Evolutionary conservation across 2,329 filamentous ascomycete species (phyloP).

Genomic region (Penicillium sp.): DNA sequence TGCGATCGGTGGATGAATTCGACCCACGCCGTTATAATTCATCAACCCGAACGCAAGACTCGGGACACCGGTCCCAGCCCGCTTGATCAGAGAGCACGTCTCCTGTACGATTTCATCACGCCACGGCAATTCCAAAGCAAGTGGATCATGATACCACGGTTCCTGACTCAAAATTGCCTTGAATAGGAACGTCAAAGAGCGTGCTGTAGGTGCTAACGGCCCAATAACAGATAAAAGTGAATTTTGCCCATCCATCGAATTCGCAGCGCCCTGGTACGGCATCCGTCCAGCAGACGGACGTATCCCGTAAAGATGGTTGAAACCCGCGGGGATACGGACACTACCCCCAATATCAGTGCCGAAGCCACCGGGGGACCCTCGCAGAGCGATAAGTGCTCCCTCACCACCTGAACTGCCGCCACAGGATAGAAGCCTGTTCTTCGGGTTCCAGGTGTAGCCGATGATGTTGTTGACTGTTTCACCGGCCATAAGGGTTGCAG

Average conservation of each 20-base stretch:
- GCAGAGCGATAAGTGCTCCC: constrained; percentile 55
- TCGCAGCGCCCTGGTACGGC: constrained; percentile 60
- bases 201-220: constrained; percentile 58
- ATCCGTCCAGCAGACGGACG: constrained; percentile 56
- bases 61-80: constrained; percentile 26
- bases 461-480: constrained; percentile 65
- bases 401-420: constrained; percentile 63
- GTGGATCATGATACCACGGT: constrained; percentile 68
- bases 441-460: constrained; percentile 58
- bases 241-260: constrained; percentile 65
- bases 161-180: constrained; percentile 57
- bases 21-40: constrained; percentile 51
- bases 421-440: constrained; percentile 53
- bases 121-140: constrained; percentile 67
- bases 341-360: constrained; percentile 60
- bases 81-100: constrained; percentile 41
- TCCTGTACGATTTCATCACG: constrained; percentile 47
- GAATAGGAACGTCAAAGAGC: constrained; percentile 56
- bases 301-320: constrained; percentile 59
- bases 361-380: constrained; percentile 57
- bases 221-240: constrained; percentile 64
- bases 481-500: constrained; percentile 57
- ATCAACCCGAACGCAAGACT: constrained; percentile 58
- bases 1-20: constrained; percentile 58
- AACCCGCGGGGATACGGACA: constrained; percentile 60